Base-by-base conservation (phyloP, 495 filamentous ascomycete genomes). In the Hyaloscypha bicolor region DNA sequence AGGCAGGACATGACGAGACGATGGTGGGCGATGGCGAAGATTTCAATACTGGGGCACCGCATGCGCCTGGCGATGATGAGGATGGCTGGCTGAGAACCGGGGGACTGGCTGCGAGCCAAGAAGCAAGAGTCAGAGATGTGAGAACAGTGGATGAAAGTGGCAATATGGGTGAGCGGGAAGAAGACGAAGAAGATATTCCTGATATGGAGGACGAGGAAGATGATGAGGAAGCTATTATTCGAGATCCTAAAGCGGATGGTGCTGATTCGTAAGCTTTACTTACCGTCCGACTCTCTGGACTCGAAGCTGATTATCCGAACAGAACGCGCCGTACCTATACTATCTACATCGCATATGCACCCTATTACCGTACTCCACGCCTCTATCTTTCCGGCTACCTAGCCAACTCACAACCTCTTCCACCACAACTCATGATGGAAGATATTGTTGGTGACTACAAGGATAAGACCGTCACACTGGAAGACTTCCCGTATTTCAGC, bases 391-490 rank as follows among this genome's bases (percentile, higher is more conserved):
- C 92, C 6, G 96, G 96, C 65, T 97, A 97, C 76, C 81, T 86
- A 4, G 85, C 90, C n/a, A 85, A 87, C 63, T 90, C 91, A 29
- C 87, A 92, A 69, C 94, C 96, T 6, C 91, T 97, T 30, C 85
- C 91, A 6, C 96, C 95, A 3, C 86, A 90, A 30, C 83, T 90
- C 30, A 98, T 99, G 96, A 97, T 98, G 91, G 95, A 99, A 75
- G 96, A 99, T 73, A 98, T 99, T 72, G 91, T 97, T 33, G 94
- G 96, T 72, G 96, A 99, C 83, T 99, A 99, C 83, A 96, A 97
- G 75, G 94, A 98, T 80, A 99, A 99, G 81, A 99, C 95, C 9
- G 95, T 99, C 66, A 99, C 96, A 19, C 87, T 98, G 51, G 96
- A 99, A 77, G 93, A 97, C 76, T 99, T 99, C 77, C 93, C 93